Evolutionary conservation across 306 rosid species (phyloP), one percentile per base, ranked within the genome.

Genomic region (Ormosia semicastrata): DNA sequence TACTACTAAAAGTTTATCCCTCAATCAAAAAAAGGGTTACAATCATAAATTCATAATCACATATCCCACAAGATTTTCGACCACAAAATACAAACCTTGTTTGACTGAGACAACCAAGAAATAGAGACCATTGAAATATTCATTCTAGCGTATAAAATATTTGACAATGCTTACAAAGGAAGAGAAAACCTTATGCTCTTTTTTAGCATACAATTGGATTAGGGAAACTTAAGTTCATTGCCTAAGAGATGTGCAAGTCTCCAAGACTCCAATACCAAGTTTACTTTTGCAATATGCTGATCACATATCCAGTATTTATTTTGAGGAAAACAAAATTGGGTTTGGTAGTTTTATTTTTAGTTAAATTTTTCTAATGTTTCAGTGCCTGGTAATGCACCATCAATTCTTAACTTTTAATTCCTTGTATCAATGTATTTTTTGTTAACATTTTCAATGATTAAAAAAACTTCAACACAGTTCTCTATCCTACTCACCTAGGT

Each of bases 401-500:
- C 40, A 65, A 18, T 39, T 14, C 30, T 74, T 56, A 62, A 63
- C 64, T 50, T 40, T 60, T 60, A 73, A 39, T 33, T 54, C 37
- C 39, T 2, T 29, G 73, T 40, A 57, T 59, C 43, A 71, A 62
- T 56, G 46, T 29, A 40, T 64, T 52, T 36, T 59, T 37, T 24
- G 24, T 60, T 43, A 70, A 63, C 49, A 53, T 60, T 52, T 17
- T 43, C 34, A 69, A 33, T 29, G 12, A 50, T 15, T 64, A 60
- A 60, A 11, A 49, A 37, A 34, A 9, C 76, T 14, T 14, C n/a
- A 63, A 60, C 63, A 46, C 43, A 13, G 43, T 64, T 49, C 62
- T 46, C 73, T 34, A 17, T 73, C 75, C 65, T 62, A 78, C 49
- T 29, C 65, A 43, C 66, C 69, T n/a, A 67, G 18, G 33, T 65